phyloP scores from a whole-genome alignment of 202 grass and related monocot species.

The Hordeum pubiflorum region DNA sequence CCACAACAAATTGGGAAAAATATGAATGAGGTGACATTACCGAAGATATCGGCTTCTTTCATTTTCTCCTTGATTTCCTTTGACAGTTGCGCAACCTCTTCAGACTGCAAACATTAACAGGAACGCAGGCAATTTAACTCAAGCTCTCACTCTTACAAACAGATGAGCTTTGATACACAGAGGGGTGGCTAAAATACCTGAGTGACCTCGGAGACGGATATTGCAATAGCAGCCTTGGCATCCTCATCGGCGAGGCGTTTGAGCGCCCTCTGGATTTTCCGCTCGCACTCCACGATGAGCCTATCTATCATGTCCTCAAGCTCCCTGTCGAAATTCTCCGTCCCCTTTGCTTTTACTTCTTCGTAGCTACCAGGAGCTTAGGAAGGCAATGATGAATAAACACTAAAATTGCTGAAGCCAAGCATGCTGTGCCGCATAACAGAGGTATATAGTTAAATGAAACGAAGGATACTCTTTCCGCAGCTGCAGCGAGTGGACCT shows the following conservation, averaged over 20 bases:
- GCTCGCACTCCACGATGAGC: constrained; percentile 89
- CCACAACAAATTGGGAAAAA: not conserved
- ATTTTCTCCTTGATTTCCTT: constrained; percentile 88
- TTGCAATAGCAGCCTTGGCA: constrained; percentile 89
- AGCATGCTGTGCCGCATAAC: not conserved
- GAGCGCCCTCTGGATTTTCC: constrained; percentile 97
- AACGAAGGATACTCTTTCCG: constrained; percentile 85
- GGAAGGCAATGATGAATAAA: constrained; percentile 25
- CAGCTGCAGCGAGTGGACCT: constrained; percentile 84
- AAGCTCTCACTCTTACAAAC: not conserved
- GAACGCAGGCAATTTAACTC: not conserved
- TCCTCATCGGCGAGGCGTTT: constrained; percentile 81
- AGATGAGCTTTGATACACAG: not conserved
- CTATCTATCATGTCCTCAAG: constrained; percentile 83
- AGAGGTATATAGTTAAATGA: not conserved
- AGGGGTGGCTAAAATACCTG: constrained; percentile 34
- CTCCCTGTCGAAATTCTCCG: constrained; percentile 70
- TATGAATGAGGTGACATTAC: constrained; percentile 34
- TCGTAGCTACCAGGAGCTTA: constrained; percentile 73
- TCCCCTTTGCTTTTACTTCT: constrained; percentile 60
- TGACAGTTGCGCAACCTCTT: constrained; percentile 70
- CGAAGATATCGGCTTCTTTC: constrained; percentile 72
- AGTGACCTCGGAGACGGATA: constrained; percentile 91
- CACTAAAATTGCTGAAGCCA: not conserved
- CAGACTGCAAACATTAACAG: constrained; percentile 42